Percentiles rank a stretch among this genome's conserved stretches.
Evolutionary conservation across 2,329 filamentous ascomycete species (phyloP).

Genomic region (Penicillium concentricum): DNA sequence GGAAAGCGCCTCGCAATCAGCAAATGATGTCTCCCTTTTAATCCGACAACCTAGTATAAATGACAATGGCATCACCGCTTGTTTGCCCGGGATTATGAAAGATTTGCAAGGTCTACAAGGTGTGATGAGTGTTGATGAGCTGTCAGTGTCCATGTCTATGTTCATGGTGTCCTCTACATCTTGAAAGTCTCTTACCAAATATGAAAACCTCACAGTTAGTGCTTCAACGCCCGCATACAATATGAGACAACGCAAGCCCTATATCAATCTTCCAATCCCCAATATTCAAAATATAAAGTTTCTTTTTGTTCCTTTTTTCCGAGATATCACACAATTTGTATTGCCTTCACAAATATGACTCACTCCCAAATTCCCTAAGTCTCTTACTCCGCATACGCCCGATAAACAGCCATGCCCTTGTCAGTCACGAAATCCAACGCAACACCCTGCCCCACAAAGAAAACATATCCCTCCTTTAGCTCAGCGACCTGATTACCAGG

Average conservation of each 20-base stretch:
- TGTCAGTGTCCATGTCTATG: neutral
- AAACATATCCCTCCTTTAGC: constrained; percentile 63
- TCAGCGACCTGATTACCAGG: constrained; percentile 52
- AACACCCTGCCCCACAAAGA: constrained; percentile 62
- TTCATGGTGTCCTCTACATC: too few relatives aligned
- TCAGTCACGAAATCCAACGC: constrained; percentile 48
- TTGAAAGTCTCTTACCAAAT: neutral
- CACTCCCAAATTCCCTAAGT: neutral
- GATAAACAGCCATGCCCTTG: constrained; percentile 50
- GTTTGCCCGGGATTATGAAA: neutral
- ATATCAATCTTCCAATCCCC: neutral
- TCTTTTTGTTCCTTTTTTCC: neutral
- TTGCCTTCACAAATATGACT: neutral
- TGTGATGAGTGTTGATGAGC: neutral
- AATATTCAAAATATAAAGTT: constrained; percentile 23
- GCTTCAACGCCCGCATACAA: constrained; percentile 3
- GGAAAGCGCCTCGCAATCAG: constrained; percentile 8
- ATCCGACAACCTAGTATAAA: neutral
- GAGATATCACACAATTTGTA: neutral
- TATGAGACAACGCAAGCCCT: neutral
- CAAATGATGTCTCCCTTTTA: constrained; percentile 1
- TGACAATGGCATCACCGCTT: neutral
- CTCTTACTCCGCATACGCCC: constrained; percentile 42
- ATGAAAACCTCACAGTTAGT: neutral
- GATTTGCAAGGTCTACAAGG: neutral